Evolutionary conservation across 2,329 filamentous ascomycete genomes (phyloP), one percentile per base, ranked within the genome.

Genomic region (Stylonectria norvegica): DNA sequence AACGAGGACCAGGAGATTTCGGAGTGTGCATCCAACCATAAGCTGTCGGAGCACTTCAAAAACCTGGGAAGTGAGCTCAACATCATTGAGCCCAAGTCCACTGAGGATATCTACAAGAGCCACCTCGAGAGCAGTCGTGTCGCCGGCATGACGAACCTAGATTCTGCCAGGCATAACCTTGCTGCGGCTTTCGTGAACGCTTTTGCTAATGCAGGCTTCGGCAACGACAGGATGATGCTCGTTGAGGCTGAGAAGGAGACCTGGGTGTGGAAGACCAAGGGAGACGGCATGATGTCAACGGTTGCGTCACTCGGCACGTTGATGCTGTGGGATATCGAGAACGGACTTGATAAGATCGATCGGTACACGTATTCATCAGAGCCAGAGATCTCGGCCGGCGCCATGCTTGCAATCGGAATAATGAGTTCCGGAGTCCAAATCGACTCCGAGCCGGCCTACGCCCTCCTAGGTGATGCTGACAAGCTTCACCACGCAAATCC

Each of bases 251-350:
- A 89, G 49, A 94, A 95, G 71, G 83, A 86, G 56, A 87, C 85
- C 49, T 98, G 93, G 91, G 88, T 98, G 4, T 98, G 89, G 89
- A 98, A 97, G 73, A 97, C 94, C 15, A 98, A 98, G 69, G 89
- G 94, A 29, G 90, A 96, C 58, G 93, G 93, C 49, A 95, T 95
- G 89, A 78, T 95, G 67, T 97, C 93, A 2, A 96, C 91, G 1
- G 86, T 94, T 27, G 94, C 94, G 4, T 97, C 93, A 1, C 70
- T 96, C 53, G 93, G 93, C 59, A 91, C 93, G 57, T 75, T 98
- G 14, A 74, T 95, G 61, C 79, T 95, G 58, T 95, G 93, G 87
- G 91, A 98, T 59, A 84, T 95, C 16, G 91, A 97, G 59, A 83
- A 80, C 52, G 93, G 91, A 40, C 72, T 98, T 38, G 89, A 95